phyloP scores from a whole-genome alignment of 2,329 filamentous ascomycete species.

The Fusarium algeriense region DNA sequence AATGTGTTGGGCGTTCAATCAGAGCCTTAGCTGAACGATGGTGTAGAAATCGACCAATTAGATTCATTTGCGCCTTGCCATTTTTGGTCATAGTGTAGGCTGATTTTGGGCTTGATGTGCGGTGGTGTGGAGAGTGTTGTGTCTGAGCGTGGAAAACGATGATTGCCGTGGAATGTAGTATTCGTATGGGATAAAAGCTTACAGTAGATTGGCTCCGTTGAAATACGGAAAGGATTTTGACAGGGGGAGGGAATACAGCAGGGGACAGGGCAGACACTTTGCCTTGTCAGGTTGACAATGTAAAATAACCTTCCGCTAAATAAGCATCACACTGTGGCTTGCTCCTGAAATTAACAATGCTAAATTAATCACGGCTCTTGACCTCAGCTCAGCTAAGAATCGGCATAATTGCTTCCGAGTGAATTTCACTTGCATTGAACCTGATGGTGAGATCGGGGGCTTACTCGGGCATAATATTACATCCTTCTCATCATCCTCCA shows the following conservation, averaged over 20 bases:
- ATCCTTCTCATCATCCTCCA: not conserved
- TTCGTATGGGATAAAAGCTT: not conserved
- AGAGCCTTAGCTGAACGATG: not conserved
- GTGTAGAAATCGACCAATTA: not conserved
- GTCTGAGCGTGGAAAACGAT: not conserved
- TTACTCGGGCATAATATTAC: conserved; percentile 13
- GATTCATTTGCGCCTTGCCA: fast-evolving
- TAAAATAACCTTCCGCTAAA: not conserved
- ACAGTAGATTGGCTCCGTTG: not conserved
- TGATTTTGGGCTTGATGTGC: not conserved
- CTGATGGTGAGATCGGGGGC: not conserved
- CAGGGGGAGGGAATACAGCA: not conserved
- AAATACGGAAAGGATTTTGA: too few relatives aligned
- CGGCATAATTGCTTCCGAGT: conserved; percentile 15
- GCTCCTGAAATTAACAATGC: conserved; percentile 25
- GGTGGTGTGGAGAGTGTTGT: not conserved
- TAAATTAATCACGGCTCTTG: not conserved
- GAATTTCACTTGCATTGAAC: not conserved
- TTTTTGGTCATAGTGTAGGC: not conserved
- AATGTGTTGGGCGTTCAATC: not conserved
- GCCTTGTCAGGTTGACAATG: not conserved
- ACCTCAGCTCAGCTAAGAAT: not conserved
- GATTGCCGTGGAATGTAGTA: not conserved
- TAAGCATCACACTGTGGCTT: conserved; percentile 7
- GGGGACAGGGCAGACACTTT: too few relatives aligned